Percentiles rank a stretch among this genome's conserved stretches.
phyloP scores from a whole-genome alignment of 208 protist species.

The Naegleria lovaniensis region DNA sequence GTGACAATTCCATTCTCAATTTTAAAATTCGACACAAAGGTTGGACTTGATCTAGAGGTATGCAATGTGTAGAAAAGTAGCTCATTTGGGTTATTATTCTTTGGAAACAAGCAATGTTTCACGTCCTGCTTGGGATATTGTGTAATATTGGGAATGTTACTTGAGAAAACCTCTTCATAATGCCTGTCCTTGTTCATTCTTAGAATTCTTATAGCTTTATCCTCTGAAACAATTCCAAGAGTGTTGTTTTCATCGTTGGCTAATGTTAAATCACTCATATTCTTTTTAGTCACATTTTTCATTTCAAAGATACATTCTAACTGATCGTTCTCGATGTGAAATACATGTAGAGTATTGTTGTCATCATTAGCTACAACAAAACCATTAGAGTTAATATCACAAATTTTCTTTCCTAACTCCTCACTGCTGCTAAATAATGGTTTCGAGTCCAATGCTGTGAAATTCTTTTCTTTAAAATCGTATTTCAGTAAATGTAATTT shows the following conservation, averaged over 20 bases:
- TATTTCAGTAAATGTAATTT: not conserved
- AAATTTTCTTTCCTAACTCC: not conserved
- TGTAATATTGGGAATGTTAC: not conserved
- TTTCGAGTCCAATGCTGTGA: not conserved
- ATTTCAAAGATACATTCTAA: not conserved
- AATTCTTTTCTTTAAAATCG: not conserved
- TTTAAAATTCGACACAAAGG: not conserved
- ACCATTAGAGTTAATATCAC: not conserved
- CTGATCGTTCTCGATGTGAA: not conserved
- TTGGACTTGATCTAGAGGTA: not conserved
- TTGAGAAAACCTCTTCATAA: not conserved
- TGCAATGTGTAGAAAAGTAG: not conserved
- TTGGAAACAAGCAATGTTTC: not conserved
- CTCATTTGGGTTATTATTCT: not conserved
- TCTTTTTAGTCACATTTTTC: not conserved
- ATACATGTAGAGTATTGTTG: not conserved
- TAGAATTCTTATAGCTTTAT: not conserved
- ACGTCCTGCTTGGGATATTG: not conserved
- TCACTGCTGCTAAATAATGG: not conserved
- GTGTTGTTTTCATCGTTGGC: not conserved
- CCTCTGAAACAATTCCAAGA: not conserved
- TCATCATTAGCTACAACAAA: not conserved
- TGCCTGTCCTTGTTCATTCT: not conserved
- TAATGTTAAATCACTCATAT: not conserved
- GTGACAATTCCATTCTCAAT: not conserved